These are phyloP conservation scores for Colletotrichum incanum DNA, from an alignment of 2,329 filamentous ascomycete species.

Conservation along the genomic window DNA sequence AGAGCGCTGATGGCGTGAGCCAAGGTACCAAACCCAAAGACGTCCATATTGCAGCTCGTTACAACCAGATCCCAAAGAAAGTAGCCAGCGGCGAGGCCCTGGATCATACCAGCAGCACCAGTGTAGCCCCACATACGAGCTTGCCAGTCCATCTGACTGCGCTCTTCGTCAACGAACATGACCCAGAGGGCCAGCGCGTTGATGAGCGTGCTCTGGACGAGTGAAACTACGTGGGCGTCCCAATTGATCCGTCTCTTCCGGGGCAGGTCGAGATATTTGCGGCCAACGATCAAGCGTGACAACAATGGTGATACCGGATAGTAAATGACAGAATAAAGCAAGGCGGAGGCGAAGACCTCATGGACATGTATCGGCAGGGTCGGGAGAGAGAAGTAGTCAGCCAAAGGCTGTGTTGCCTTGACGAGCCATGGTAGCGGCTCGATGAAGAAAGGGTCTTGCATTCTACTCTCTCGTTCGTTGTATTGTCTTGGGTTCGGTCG, in stretches of 20 bases:
- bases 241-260: constrained; percentile 81
- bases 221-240: constrained; percentile 89
- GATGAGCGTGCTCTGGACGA: constrained; percentile 83
- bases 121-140: constrained; percentile 85
- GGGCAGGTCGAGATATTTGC: constrained; percentile 75
- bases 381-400: constrained; percentile 73
- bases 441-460: constrained; percentile 83
- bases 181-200: constrained; percentile 82
- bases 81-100: constrained; percentile 84
- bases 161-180: constrained; percentile 78
- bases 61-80: constrained; percentile 87
- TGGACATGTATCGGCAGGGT: constrained; percentile 84
- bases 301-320: constrained; percentile 77
- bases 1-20: constrained; percentile 84
- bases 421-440: constrained; percentile 71
- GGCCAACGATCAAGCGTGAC: constrained; percentile 74
- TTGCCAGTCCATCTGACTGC: constrained; percentile 75
- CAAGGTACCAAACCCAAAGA: constrained; percentile 84
- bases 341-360: constrained; percentile 78
- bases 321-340: constrained; percentile 79
- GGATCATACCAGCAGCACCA: constrained; percentile 79
- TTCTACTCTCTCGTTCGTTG: constrained; percentile 54
- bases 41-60: constrained; percentile 76
- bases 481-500: not conserved
- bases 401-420: constrained; percentile 73